phyloP scores from a whole-genome alignment of 2,329 filamentous ascomycete species.

The Diaporthe sp. region DNA sequence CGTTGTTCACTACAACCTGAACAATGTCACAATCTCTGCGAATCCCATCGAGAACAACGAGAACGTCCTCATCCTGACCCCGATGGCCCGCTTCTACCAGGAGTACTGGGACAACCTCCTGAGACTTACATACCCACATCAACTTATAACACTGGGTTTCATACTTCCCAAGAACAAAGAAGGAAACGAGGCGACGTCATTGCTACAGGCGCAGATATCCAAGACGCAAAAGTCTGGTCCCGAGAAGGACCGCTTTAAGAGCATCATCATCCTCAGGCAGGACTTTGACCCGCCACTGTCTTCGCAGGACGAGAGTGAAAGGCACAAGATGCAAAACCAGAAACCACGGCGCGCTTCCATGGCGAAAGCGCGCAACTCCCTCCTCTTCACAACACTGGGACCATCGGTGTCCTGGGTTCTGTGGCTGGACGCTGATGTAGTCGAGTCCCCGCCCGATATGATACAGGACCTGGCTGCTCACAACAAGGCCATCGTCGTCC shows the following conservation, averaged over 20 bases:
- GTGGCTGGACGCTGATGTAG: conserved; percentile 93
- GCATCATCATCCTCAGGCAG: conserved; percentile 93
- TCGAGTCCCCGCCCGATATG: conserved; percentile 86
- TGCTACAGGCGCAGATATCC: conserved; percentile 86
- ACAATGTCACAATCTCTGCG: conserved; percentile 88
- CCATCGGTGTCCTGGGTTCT: conserved; percentile 95
- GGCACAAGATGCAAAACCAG: conserved; percentile 93
- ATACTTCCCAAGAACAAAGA: conserved; percentile 95
- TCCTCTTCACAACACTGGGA: conserved; percentile 94
- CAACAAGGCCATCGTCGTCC: conserved; percentile 91
- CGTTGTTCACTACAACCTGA: conserved; percentile 93
- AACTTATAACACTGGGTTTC: conserved; percentile 94
- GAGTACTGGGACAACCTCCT: conserved; percentile 96
- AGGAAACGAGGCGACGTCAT: conserved; percentile 86
- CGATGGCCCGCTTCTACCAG: conserved; percentile 92
- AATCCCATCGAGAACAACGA: conserved; percentile 85
- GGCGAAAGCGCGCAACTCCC: conserved; percentile 92
- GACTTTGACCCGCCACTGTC: conserved; percentile 88
- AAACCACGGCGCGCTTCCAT: conserved; percentile 89
- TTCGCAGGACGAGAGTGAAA: conserved; percentile 88
- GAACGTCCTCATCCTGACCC: conserved; percentile 90
- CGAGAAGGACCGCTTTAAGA: conserved; percentile 87
- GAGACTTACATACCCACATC: conserved; percentile 88
- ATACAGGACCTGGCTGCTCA: conserved; percentile 93
- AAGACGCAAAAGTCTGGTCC: conserved; percentile 85